Conservation (phyloP, 495 filamentous ascomycete genomes). For the Letharia columbiana region DNA sequence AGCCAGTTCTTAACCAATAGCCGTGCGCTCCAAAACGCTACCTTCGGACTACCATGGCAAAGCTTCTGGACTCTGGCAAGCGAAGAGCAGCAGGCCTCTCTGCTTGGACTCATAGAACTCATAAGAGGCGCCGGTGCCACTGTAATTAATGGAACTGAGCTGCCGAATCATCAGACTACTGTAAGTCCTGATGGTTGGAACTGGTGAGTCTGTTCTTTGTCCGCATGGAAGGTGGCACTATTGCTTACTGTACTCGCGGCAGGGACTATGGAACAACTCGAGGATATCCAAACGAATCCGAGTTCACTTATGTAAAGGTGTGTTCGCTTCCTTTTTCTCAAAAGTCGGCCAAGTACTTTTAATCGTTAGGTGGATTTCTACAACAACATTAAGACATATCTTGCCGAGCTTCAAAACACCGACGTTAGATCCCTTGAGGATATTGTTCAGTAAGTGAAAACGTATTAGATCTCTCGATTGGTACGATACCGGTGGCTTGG, state of each 20-base stretch:
- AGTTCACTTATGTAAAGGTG: conserved; percentile 58
- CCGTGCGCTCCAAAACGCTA: conserved; percentile 48
- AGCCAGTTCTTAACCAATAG: conserved; percentile 45
- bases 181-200: conserved; percentile 58
- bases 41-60: conserved; percentile 63
- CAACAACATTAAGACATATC: conserved; percentile 60
- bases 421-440: conserved; percentile 56
- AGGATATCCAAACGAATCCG: conserved; percentile 58
- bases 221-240: neutral
- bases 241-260: neutral
- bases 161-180: conserved; percentile 51
- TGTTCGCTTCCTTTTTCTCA: no score
- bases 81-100: conserved; percentile 41
- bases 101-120: conserved; percentile 45
- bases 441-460: conserved; percentile 39
- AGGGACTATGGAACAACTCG: conserved; percentile 52
- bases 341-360: neutral
- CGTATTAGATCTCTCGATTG: neutral
- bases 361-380: conserved; percentile 55
- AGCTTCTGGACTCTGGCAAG: conserved; percentile 56
- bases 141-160: conserved; percentile 61
- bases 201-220: conserved; percentile 35
- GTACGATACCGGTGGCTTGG: no score
- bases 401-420: conserved; percentile 56
- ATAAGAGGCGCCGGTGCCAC: conserved; percentile 55